Evolutionary conservation across 306 rosid species (phyloP).

Genomic region (Prosopis cineraria): DNA sequence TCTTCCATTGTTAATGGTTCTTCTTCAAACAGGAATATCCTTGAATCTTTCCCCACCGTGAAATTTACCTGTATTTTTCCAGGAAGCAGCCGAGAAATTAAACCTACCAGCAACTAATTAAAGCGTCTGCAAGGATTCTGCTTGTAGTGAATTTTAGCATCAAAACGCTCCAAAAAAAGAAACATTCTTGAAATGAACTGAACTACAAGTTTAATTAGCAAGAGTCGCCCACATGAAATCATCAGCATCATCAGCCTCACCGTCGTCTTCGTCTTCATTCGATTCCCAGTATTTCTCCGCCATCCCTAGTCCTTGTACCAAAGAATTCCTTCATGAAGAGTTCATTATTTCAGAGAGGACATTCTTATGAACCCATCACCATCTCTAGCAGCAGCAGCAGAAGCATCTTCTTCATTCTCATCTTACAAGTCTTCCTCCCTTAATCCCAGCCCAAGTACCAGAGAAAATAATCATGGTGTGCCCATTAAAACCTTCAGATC

Average conservation of each 20-base stretch:
- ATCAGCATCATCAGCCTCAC: background rate
- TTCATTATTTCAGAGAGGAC: background rate
- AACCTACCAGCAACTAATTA: no score
- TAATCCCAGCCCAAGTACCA: background rate
- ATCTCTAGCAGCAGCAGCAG: background rate
- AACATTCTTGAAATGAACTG: background rate
- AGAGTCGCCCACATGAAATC: background rate
- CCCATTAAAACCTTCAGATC: background rate
- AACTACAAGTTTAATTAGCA: background rate
- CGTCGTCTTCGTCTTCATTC: background rate
- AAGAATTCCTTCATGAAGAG: background rate
- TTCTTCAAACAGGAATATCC: no score
- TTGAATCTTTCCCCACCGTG: no score
- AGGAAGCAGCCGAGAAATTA: no score
- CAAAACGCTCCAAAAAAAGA: background rate
- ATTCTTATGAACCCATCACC: background rate
- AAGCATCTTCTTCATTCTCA: background rate
- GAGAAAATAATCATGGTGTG: background rate
- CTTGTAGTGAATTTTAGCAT: background rate
- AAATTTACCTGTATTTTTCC: no score
- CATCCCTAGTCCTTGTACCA: background rate
- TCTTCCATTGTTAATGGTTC: no score
- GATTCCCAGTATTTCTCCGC: background rate
- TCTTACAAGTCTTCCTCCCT: background rate
- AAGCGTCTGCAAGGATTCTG: no score